Percentiles rank a stretch among this genome's conserved stretches.
Conservation (phyloP, 78 protist species). For the Chrysochromulina parva region DNA sequence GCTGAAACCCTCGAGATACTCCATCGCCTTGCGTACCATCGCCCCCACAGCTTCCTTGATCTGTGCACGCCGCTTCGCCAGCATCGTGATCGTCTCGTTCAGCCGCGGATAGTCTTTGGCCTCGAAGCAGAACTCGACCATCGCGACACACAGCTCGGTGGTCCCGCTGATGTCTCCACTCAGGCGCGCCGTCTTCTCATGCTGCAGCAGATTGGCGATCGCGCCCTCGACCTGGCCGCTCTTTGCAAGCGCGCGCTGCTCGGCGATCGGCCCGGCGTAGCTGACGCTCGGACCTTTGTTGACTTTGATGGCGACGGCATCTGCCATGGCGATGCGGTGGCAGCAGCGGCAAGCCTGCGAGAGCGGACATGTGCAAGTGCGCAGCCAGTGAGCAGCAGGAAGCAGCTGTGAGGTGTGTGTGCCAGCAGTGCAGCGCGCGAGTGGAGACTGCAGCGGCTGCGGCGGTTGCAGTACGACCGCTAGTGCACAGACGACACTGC, state of each 20-base stretch:
- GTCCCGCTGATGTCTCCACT: neutral
- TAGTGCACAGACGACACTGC: too few relatives aligned
- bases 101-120: slow-evolving; percentile 18
- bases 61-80: slow-evolving; percentile 51
- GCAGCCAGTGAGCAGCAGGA: too few relatives aligned
- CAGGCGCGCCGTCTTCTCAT: slow-evolving; percentile 33
- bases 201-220: neutral
- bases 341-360: too few relatives aligned
- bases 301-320: too few relatives aligned
- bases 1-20: neutral
- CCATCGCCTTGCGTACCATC: slow-evolving; percentile 38
- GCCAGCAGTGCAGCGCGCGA: too few relatives aligned
- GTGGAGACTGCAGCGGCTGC: too few relatives aligned
- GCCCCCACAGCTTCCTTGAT: slow-evolving; percentile 30
- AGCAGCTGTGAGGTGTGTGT: too few relatives aligned
- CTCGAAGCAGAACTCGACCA: slow-evolving; percentile 31
- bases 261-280: neutral
- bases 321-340: too few relatives aligned
- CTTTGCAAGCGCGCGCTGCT: neutral
- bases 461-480: too few relatives aligned
- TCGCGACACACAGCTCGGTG: neutral
- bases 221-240: neutral
- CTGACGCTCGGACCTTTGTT: neutral
- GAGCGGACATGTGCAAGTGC: too few relatives aligned
- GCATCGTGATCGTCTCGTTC: slow-evolving; percentile 19